Evolutionary conservation across 202 grass and related monocot genomes (phyloP).

Genomic region (Alloteropsis angusta): DNA sequence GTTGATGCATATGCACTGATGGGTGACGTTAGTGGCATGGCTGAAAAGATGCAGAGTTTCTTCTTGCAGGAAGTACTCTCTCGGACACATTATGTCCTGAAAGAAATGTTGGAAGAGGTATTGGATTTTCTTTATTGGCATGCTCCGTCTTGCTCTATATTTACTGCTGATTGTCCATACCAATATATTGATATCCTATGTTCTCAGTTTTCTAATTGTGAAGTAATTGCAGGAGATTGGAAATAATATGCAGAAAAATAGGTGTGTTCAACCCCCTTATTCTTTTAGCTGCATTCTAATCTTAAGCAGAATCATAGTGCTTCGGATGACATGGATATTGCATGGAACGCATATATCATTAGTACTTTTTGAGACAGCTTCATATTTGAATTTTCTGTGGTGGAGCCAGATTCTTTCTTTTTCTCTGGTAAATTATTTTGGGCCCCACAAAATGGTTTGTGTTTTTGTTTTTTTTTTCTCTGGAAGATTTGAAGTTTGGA

Average conservation of each 20-base stretch:
- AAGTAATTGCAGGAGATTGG: constrained; percentile 80
- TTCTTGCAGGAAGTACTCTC: constrained; percentile 99
- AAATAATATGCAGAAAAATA: constrained; percentile 74
- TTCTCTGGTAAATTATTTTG: not conserved
- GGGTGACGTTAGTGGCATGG: constrained; percentile 92
- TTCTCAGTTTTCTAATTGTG: constrained; percentile 33
- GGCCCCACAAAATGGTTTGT: not conserved
- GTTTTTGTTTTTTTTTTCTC: not conserved
- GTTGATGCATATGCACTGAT: constrained; percentile 95
- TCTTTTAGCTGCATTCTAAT: constrained; percentile 19
- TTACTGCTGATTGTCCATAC: not conserved
- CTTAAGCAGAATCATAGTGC: constrained; percentile 12
- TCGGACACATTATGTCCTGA: constrained; percentile 83
- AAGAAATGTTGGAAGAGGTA: constrained; percentile 88
- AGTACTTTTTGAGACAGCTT: not conserved
- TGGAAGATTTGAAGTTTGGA: not conserved
- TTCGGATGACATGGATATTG: constrained; percentile 8
- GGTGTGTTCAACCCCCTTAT: constrained; percentile 40
- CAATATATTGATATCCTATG: constrained; percentile 14
- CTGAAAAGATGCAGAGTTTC: constrained; percentile 99
- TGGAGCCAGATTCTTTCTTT: not conserved
- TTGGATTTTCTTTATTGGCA: constrained; percentile 21
- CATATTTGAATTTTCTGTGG: not conserved
- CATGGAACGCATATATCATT: constrained; percentile 12
- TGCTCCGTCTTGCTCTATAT: not conserved